Evolutionary conservation across 2,329 filamentous ascomycete genomes (phyloP), one percentile per base, ranked within the genome.

Genomic region (Eutypa lata): DNA sequence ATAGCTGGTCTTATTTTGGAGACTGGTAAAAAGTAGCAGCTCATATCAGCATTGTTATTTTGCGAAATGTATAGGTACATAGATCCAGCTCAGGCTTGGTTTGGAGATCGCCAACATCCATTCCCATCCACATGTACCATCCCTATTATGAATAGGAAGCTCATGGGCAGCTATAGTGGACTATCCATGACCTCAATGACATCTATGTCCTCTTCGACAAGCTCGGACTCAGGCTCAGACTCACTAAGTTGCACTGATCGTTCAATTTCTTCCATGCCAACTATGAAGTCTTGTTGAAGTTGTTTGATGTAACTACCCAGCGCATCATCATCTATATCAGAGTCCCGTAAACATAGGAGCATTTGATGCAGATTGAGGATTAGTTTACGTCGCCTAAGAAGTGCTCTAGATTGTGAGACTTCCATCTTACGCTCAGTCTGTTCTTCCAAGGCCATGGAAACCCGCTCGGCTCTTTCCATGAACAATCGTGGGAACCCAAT

Each of bases 251-350:
- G 47, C 7, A 14, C 45, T 18, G 33, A 47, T 13, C 42, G 18
- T 13, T 89, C 83, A 26, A 91, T 81, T 1, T 77, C 78, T 21
- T 82, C 78, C 89, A 96, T 92, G 7, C 82, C 76, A 4, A 76
- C 61, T 7, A 89, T 78, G 63, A 96, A 96, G 50, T 95, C 89
- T 47, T 80, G 80, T 65, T 93, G 90, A 13, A 94, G 68, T 55
- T 79, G 80, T 51, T 72, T 75, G 44, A 94, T 69, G 79, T 89
- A 91, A 44, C 73, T 74, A 19, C 75, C 72, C 28, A 96, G 71
- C 0, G 82, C 76, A 2, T 80, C 77, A 1, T 86, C 83, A 31
- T 87, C 77, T 76, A 92, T 86, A 0, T 74, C 76, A 0, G 87
- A 86, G 16, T 83, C 76, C 1, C 77, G 73, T 0, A 88, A 87